Evolutionary conservation across 148 eudicot species (phyloP).

Genomic region (Camellia sinensis): DNA sequence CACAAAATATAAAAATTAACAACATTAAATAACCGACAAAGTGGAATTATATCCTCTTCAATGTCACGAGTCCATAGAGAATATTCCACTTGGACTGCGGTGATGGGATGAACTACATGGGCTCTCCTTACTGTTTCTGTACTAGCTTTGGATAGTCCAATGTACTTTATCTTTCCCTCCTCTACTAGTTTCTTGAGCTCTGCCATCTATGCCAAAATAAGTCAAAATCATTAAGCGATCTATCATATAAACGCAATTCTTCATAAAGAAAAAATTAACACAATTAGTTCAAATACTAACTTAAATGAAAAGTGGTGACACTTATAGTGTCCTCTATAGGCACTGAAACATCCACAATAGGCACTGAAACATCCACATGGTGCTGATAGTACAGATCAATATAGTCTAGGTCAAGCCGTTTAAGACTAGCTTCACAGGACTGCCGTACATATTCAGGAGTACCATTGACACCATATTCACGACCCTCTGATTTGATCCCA

Average conservation of each 20-base stretch:
- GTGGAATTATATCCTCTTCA: conserved; percentile 26
- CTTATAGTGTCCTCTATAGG: conserved; percentile 51
- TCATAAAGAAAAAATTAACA: not conserved
- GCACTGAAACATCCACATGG: conserved; percentile 36
- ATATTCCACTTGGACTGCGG: conserved; percentile 37
- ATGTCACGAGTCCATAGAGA: conserved; percentile 30
- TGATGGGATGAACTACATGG: conserved; percentile 50
- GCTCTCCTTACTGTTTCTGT: conserved; percentile 47
- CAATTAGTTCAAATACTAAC: not conserved
- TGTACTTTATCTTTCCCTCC: conserved; percentile 53
- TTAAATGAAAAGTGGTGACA: too few relatives aligned
- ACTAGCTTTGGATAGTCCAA: conserved; percentile 54
- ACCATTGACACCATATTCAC: conserved; percentile 22
- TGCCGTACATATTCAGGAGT: conserved; percentile 39
- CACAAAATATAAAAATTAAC: not conserved
- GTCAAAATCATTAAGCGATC: not conserved
- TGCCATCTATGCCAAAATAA: conserved; percentile 33
- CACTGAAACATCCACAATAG: conserved; percentile 37
- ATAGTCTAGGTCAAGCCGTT: conserved; percentile 38
- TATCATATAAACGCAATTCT: not conserved
- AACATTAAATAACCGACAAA: conserved; percentile 16
- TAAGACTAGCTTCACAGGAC: conserved; percentile 45
- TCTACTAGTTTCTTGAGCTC: conserved; percentile 57
- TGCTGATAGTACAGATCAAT: conserved; percentile 54
- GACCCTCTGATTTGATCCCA: conserved; percentile 17